A percentile compares a stretch with the other conserved stretches of the same genome.
phyloP scores from a whole-genome alignment of 2,329 filamentous ascomycete species.

The Myrmaecium sp. region DNA sequence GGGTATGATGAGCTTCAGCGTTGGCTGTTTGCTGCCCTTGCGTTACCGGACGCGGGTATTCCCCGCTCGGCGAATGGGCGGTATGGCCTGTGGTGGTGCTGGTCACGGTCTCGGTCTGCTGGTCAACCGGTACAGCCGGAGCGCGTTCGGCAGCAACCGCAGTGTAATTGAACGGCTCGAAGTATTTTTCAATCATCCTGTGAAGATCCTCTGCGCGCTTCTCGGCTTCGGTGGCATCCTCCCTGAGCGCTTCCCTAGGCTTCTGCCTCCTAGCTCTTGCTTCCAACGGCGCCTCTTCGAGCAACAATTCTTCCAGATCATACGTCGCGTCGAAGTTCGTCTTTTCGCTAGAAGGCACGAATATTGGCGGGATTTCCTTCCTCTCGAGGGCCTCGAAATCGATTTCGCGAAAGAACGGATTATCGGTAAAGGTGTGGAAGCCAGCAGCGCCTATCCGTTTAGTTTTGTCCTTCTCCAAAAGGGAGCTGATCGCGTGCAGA shows the following conservation, averaged over 20 bases:
- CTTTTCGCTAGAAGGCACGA: conserved; percentile 88
- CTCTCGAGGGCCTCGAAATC: conserved; percentile 72
- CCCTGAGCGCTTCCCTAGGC: conserved; percentile 76
- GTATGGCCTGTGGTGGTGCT: too few relatives aligned
- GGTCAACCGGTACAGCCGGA: conserved; percentile 9
- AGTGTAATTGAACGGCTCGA: conserved; percentile 92
- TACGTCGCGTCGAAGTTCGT: conserved; percentile 99
- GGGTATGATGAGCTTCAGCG: too few relatives aligned
- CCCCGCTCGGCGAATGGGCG: too few relatives aligned
- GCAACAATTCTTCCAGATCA: conserved; percentile 78
- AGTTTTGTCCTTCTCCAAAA: conserved; percentile 64
- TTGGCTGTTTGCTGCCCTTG: too few relatives aligned
- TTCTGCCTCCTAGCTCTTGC: conserved; percentile 86
- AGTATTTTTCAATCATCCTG: conserved; percentile 83
- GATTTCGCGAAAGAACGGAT: conserved; percentile 76
- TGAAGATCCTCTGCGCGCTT: conserved; percentile 90
- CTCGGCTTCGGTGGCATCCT: conserved; percentile 88
- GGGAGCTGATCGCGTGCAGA: conserved; percentile 69
- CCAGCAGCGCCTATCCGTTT: conserved; percentile 67
- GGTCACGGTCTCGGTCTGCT: conserved; percentile 10
- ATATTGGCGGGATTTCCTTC: conserved; percentile 81
- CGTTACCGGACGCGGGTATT: too few relatives aligned
- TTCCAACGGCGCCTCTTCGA: conserved; percentile 90
- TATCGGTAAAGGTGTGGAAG: conserved; percentile 71
- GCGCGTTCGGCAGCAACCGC: conserved; percentile 57